A percentile compares a stretch with the other conserved stretches of the same genome.
phyloP scores from a whole-genome alignment of 495 filamentous ascomycete genomes.

The Hyphodiscus hymeniophilus region DNA sequence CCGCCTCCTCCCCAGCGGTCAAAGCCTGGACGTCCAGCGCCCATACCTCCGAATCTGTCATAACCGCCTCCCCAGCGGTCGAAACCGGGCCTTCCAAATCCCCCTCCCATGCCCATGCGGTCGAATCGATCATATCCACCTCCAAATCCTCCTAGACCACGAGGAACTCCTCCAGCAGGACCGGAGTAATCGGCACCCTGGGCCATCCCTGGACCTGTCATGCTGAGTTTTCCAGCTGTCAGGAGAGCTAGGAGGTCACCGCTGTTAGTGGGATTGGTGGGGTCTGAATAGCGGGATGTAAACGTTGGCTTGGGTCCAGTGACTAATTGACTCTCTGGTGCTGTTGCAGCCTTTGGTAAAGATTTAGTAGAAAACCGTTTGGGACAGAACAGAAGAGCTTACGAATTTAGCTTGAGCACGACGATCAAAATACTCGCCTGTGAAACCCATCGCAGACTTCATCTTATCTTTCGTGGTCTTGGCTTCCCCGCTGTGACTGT shows the following conservation, averaged over 20 bases:
- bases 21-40: not conserved
- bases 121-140: too few relatives aligned
- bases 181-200: not conserved
- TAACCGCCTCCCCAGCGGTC: not conserved
- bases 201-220: not conserved
- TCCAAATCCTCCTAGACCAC: not conserved
- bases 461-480: constrained; percentile 23
- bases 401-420: constrained; percentile 40
- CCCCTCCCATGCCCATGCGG: not conserved
- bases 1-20: not conserved
- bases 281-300: constrained; percentile 34
- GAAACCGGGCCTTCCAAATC: not conserved
- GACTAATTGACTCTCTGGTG: constrained; percentile 26
- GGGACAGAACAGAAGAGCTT: constrained; percentile 6
- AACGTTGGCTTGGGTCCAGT: constrained; percentile 29
- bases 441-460: constrained; percentile 35
- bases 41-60: not conserved
- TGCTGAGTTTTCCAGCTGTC: constrained; percentile 32
- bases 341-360: constrained; percentile 14
- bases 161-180: not conserved
- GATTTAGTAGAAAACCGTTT: not conserved
- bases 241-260: constrained; percentile 33
- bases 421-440: constrained; percentile 41
- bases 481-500: constrained; percentile 20
- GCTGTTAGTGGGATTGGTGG: constrained; percentile 38